Conservation (phyloP, 306 rosid genomes). For the Quercus robur region DNA sequence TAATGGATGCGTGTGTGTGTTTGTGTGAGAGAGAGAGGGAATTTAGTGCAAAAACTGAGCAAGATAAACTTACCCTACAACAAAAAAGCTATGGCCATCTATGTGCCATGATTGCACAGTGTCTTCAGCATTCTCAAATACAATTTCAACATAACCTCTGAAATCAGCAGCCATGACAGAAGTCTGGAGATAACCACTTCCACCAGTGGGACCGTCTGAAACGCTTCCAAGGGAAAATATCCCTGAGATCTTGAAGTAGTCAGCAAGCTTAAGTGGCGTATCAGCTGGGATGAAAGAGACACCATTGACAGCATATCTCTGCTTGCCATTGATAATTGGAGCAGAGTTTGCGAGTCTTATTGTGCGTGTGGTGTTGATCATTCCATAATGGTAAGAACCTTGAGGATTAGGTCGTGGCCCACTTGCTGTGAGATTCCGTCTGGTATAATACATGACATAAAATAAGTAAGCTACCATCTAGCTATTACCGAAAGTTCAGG, state of each 20-base stretch:
- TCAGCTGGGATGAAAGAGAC: constrained; percentile 72
- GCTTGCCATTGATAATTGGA: constrained; percentile 69
- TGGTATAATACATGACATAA: constrained; percentile 27
- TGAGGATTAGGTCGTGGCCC: constrained; percentile 97
- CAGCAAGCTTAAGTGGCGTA: constrained; percentile 87
- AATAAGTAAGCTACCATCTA: background rate
- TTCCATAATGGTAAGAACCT: constrained; percentile 85
- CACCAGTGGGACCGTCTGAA: constrained; percentile 53
- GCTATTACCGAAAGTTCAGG: background rate
- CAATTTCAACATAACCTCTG: constrained; percentile 57
- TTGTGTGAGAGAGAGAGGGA: background rate
- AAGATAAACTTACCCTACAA: constrained; percentile 63
- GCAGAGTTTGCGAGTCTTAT: constrained; percentile 67
- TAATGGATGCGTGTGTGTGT: too few species aligned
- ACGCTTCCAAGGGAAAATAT: constrained; percentile 68
- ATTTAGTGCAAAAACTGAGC: background rate
- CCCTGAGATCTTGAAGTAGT: constrained; percentile 71
- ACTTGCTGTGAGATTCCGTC: constrained; percentile 84
- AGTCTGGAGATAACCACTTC: constrained; percentile 65
- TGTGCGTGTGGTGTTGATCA: constrained; percentile 68
- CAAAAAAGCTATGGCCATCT: constrained; percentile 73
- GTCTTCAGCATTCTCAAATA: constrained; percentile 76
- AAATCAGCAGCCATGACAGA: constrained; percentile 77
- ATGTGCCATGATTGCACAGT: constrained; percentile 76
- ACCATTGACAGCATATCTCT: constrained; percentile 77